Evolutionary conservation across 106 monocot species (phyloP), one percentile per base, ranked within the genome.

Genomic region (Dendrobium huoshanense): DNA sequence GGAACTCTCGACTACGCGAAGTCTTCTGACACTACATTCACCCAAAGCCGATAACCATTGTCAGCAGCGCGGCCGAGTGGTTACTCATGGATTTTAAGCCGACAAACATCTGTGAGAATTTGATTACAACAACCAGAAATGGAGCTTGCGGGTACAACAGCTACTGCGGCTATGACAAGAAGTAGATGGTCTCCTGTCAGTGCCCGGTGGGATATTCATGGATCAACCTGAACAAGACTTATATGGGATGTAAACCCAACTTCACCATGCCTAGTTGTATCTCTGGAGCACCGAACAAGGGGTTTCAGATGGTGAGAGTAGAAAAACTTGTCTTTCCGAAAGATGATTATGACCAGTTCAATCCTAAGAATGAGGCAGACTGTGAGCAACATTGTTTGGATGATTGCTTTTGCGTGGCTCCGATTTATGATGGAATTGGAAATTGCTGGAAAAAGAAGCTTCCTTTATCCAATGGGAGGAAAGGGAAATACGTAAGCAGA

Each of bases 121-220:
- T 0, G 7, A 16, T 67, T n/a, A 6, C 31, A 0, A 55, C 20
- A 4, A 0, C 24, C 4, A 65, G 76, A 24, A 77, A 77, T 19
- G 82, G 82, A 0, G 9, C 48, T 4, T 82, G 82, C 24, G 82
- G 82, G 3, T 64, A 61, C 64, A 82, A 82, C 42, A 82, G 76
- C 65, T 77, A 82, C 67, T 82, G 82, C 47, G 18, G 2, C 8
- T 2, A 16, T 13, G 11, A 31, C 45, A 37, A 2, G 15, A 37
- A 19, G 3, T 1, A 0, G 11, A 19, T 8, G 25, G 15, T 43
- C 24, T 22, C 25, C 45, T 82, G 76, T 59, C 22, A 7, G 20
- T 82, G 82, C 82, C 82, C 75, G 61, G 10, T 43, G 15, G 19
- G 37, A 24, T 81, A 81, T 13, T 59, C 81, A 18, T 75, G 18